Conservation (phyloP, 768 basidiomycete species). For the Solioccasus polychromus region DNA sequence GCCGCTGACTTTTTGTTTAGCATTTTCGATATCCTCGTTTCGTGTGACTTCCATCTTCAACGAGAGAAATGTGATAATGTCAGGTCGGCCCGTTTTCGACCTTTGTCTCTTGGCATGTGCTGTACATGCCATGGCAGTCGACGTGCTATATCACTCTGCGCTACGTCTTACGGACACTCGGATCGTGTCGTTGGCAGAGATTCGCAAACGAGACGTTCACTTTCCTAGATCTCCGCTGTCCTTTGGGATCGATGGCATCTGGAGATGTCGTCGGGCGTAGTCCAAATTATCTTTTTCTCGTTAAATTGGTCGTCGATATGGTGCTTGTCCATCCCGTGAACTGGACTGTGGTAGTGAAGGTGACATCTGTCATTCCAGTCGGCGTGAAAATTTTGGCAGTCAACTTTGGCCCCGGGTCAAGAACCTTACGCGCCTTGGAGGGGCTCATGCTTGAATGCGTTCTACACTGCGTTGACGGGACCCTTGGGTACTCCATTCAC, state of each 20-base stretch:
- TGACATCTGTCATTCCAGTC: constrained; percentile 17
- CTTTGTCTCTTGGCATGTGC: constrained; percentile 34
- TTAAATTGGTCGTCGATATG: constrained; percentile 38
- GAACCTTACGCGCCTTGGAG: constrained; percentile 39
- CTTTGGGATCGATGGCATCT: constrained; percentile 45
- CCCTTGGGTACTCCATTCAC: constrained; percentile 6
- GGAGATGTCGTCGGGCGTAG: constrained; percentile 36
- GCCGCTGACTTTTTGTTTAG: constrained; percentile 2
- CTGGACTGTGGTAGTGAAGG: constrained; percentile 45
- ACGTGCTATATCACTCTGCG: constrained; percentile 53
- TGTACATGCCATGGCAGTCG: constrained; percentile 43
- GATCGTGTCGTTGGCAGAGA: constrained; percentile 43
- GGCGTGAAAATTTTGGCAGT: constrained; percentile 34
- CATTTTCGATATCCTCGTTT: constrained; percentile 27
- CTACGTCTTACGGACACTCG: constrained; percentile 25
- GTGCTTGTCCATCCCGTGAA: constrained; percentile 49
- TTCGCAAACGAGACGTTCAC: constrained; percentile 39
- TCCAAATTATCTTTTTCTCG: constrained; percentile 33
- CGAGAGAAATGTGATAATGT: constrained; percentile 49
- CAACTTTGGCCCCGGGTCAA: constrained; percentile 49
- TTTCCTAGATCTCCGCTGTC: constrained; percentile 53
- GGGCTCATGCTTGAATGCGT: constrained; percentile 26
- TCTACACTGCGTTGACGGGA: constrained; percentile 16
- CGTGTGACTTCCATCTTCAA: constrained; percentile 52
- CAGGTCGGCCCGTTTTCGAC: constrained; percentile 54